A percentile compares a stretch with the other conserved stretches of the same genome.
phyloP scores from a whole-genome alignment of 441 rosid genomes.

The Bocquillonia castaneifolia region DNA sequence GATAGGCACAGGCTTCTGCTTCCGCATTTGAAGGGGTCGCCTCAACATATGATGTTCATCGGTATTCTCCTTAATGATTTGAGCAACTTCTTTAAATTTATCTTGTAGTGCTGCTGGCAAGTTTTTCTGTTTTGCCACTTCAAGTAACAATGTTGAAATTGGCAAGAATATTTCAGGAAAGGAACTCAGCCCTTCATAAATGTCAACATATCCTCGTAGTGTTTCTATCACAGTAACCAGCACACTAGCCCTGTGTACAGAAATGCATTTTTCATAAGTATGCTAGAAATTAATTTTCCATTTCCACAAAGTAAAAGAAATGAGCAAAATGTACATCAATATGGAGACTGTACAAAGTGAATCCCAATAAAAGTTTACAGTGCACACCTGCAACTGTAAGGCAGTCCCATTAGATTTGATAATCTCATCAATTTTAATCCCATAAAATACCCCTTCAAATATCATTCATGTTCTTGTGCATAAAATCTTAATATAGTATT shows the following conservation, averaged over 20 bases:
- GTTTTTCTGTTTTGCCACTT: conserved; percentile 49
- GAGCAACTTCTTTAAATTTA: conserved; percentile 45
- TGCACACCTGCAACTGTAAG: background rate
- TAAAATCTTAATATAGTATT: background rate
- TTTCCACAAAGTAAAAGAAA: no score
- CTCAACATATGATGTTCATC: conserved; percentile 42
- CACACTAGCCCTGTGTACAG: conserved; percentile 51
- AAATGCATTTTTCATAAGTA: background rate
- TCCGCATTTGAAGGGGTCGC: conserved; percentile 67
- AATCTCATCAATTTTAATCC: background rate
- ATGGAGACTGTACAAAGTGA: background rate
- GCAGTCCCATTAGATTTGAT: background rate
- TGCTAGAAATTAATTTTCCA: no score
- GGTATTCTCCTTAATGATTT: conserved; percentile 51
- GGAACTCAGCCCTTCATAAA: conserved; percentile 49
- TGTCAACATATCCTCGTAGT: conserved; percentile 51
- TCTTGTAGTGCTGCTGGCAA: conserved; percentile 47
- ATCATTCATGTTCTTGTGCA: no score
- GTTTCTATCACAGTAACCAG: conserved; percentile 54
- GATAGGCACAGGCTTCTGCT: conserved; percentile 70
- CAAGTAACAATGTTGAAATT: conserved; percentile 43
- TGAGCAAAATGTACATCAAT: no score
- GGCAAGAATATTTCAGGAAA: conserved; percentile 75
- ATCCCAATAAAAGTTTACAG: background rate
- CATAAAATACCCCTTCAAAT: background rate